phyloP scores from a whole-genome alignment of 768 basidiomycete genomes.

The Amanita phalloides region DNA sequence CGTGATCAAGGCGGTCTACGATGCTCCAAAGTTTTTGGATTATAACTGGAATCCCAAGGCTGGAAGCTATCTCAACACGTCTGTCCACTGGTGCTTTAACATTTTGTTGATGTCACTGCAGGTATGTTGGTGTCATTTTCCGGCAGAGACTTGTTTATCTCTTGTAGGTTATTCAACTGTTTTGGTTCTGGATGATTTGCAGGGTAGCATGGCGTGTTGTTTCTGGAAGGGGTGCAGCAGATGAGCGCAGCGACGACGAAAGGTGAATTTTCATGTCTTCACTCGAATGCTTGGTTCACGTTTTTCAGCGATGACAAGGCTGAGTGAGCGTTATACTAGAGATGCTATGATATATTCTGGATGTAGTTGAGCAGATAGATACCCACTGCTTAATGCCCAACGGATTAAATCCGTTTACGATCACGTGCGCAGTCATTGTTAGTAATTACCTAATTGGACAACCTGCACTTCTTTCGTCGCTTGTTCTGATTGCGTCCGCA shows the following conservation, averaged over 20 bases:
- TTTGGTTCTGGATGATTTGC: constrained; percentile 86
- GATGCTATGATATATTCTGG: not conserved
- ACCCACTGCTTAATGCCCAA: not conserved
- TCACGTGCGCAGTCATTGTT: constrained; percentile 7
- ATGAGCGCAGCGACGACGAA: constrained; percentile 82
- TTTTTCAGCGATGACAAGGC: constrained; percentile 2
- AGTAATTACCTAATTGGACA: constrained; percentile 6
- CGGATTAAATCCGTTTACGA: not conserved
- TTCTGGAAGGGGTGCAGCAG: constrained; percentile 65
- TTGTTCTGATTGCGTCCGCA: constrained; percentile 3
- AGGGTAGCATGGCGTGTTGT: constrained; percentile 74
- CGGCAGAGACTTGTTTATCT: constrained; percentile 7
- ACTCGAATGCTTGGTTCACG: not conserved
- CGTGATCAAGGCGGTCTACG: constrained; percentile 48
- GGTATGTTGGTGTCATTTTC: constrained; percentile 26
- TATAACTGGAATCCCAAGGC: constrained; percentile 48
- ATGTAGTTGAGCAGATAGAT: not conserved
- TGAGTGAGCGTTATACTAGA: not conserved
- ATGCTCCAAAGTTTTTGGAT: constrained; percentile 36
- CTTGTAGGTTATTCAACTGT: constrained; percentile 52
- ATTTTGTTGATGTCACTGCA: constrained; percentile 48
- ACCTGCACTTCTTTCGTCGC: constrained; percentile 2
- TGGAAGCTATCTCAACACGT: constrained; percentile 45
- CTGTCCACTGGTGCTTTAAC: constrained; percentile 37
- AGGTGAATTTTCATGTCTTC: not conserved